phyloP scores from a whole-genome alignment of 345 rosid genomes.

The Moricandia arvensis region DNA sequence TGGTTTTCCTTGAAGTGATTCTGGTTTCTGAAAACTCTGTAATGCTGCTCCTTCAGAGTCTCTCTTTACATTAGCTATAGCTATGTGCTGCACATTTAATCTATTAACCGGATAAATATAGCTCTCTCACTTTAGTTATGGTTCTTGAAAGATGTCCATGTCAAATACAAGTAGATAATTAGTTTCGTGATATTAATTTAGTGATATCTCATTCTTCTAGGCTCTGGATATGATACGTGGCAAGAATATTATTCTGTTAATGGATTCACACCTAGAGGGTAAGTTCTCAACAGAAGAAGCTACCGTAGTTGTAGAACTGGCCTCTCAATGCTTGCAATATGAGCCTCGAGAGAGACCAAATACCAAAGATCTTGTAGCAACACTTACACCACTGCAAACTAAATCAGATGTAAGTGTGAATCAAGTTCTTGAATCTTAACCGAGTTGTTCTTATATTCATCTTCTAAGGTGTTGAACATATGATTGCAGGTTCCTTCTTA shows the following conservation, averaged over 20 bases:
- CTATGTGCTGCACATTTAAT: no score
- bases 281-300: constrained; percentile 92
- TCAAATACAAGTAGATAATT: neutral
- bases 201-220: constrained; percentile 43
- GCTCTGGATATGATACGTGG: constrained; percentile 94
- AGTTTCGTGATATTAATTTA: constrained; percentile 2
- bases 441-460: constrained; percentile 6
- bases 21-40: no score
- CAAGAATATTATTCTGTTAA: constrained; percentile 63
- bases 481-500: constrained; percentile 73
- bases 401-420: constrained; percentile 74
- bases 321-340: constrained; percentile 78
- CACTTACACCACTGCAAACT: constrained; percentile 71
- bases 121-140: no score
- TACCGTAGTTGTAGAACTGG: constrained; percentile 72
- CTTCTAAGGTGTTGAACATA: neutral
- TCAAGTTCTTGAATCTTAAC: neutral
- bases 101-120: no score
- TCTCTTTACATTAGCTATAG: no score
- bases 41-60: no score
- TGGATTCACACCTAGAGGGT: constrained; percentile 96
- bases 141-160: neutral
- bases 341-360: constrained; percentile 96
- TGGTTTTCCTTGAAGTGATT: no score
- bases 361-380: constrained; percentile 71